Evolutionary conservation across 495 filamentous ascomycete species (phyloP), one percentile per base, ranked within the genome.

Genomic region (Penicillium pancosmium): DNA sequence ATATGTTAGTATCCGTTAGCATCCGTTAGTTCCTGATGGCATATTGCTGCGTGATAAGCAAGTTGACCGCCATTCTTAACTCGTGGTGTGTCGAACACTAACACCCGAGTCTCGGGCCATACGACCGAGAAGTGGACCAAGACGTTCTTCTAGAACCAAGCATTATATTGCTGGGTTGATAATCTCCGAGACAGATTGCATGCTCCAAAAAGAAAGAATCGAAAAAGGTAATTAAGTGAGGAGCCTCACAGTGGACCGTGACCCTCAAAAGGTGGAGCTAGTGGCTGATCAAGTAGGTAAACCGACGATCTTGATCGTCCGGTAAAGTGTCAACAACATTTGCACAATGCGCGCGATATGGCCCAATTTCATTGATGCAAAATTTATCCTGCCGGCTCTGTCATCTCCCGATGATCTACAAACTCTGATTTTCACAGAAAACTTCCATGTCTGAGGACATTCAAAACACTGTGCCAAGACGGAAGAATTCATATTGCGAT

Each of bases 401-500:
- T 25, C 12, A 33, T 19, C 18, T 54, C 23, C 52, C 44, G 43
- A 31, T 34, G 53, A 56, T 56, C 59, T 47, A 25, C 53, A 52
- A 53, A 56, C 53, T 27, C 23, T 51, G 49, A 51, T 51, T 36
- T 33, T 51, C 49, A 51, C 18, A 10, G 49, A 51, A 19, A 12
- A 5, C 9, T 19, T 16, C 4, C 16, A 44, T 16, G 15, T 6
- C n/a, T 10, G 41, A 44, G 15, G 4, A 18, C 41, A 44, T 38
- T 15, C 31, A 27, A 23, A 15, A 27, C 21, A 15, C 19, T 19
- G 33, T 34, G 60, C 60, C 60, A 63, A 63, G 60, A 55, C 56
- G 60, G 60, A 54, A 46, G 19, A 62, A 55, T 57, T 54, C 47
- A 12, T 48, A 15, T 58, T 41, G 50, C n/a, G 16, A 18, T 40